Base-by-base conservation (phyloP, 495 filamentous ascomycete species). In the Hypoxylon trugodes region DNA sequence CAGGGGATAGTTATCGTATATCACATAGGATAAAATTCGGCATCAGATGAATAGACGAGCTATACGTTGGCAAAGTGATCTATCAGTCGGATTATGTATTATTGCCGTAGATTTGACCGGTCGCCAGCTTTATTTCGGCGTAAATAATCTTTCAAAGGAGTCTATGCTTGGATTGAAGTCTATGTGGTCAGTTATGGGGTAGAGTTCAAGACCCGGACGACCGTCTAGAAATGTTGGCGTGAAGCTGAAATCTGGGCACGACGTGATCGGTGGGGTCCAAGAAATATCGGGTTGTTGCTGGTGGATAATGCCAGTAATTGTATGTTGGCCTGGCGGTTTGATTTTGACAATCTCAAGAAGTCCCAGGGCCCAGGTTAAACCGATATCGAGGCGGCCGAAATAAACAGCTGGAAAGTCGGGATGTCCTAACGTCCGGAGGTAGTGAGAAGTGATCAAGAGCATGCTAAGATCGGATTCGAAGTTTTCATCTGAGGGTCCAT, bases 261-360 rank as follows among this genome's bases (percentile, higher is more conserved):
- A 18, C 3, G 35, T 13, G 13, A 18, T 18, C 22, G 3, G 22
- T 6, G 21, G 49, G 3, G n/a, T 41, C n/a, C 22, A 25, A 15
- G 28, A 41, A 4, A 22, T 6, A 1, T 52, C n/a, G 10, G 21
- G 33, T 4, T 35, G 12, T 15, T 16, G 49, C 15, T 9, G 24
- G 1, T 30, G 3, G 49, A 41, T 8, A 19, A 28, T 7, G 26
- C 49, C 21, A n/a, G 22, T n/a, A 4, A 10, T 16, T 6, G 4
- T 18, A 15, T 19, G 15, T 24, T 24, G 48, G 12, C 12, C 32
- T 28, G 4, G 13, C n/a, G 13, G 18, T 10, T 26, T 19, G 7
- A 3, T 30, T 40, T 53, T 40, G n/a, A 53, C 19, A 18, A 53
- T 7, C n/a, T 41, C 49, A 10, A 53, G 15, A 30, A 28, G 26